These are phyloP conservation scores for Calonectria hawksworthii DNA, from an alignment of 2,329 filamentous ascomycete species.

Conservation along the genomic window DNA sequence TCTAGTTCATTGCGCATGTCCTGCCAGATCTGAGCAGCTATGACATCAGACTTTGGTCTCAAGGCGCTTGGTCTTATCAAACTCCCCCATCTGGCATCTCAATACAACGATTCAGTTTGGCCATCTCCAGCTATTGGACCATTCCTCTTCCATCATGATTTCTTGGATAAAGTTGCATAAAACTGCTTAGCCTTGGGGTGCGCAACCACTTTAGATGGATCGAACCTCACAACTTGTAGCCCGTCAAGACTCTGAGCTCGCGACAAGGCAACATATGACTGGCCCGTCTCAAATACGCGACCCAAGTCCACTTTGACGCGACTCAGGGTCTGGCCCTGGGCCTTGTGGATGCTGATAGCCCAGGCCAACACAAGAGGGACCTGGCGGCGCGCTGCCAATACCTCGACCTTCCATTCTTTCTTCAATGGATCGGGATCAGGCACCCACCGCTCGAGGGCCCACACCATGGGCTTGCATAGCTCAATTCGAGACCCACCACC, in stretches of 20 bases:
- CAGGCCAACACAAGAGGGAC: background rate
- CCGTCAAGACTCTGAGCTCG: background rate
- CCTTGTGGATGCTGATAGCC: background rate
- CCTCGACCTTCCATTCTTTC: background rate
- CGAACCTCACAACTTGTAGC: background rate
- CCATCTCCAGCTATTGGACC: background rate
- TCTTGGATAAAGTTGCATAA: background rate
- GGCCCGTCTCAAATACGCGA: background rate
- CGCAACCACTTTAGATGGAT: background rate
- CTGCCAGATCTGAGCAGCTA: no score
- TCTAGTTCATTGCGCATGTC: no score
- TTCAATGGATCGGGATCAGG: background rate
- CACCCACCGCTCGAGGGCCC: slow-evolving; percentile 84
- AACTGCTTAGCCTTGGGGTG: background rate
- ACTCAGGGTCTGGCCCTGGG: background rate
- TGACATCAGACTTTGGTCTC: no score
- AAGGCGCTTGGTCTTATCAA: no score
- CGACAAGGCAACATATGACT: background rate
- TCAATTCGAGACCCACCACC: slow-evolving; percentile 77
- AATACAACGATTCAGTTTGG: no score
- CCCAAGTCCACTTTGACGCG: background rate
- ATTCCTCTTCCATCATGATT: background rate
- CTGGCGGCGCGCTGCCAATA: background rate
- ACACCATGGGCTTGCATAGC: slow-evolving; percentile 88
- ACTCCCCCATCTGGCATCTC: no score